Percentiles rank a stretch among this genome's conserved stretches.
phyloP scores from a whole-genome alignment of 2,329 filamentous ascomycete species.

The Magnaporthiopsis rhizophila region DNA sequence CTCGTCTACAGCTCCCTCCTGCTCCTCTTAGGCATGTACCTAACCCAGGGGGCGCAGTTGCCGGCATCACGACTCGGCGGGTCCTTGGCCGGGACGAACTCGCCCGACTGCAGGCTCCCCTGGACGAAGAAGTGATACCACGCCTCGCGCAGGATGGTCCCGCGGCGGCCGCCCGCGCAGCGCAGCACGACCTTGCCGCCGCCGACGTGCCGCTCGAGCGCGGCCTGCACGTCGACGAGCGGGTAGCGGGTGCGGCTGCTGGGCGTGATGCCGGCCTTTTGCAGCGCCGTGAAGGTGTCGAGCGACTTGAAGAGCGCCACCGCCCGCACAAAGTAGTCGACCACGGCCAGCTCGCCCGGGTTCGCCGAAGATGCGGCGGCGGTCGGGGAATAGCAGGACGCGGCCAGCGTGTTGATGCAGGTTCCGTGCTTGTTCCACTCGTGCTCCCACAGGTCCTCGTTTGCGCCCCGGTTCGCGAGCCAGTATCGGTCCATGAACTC shows the following conservation, averaged over 20 bases:
- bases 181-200: slow-evolving; percentile 33
- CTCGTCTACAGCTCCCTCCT: slow-evolving; percentile 1
- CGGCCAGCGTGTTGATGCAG: slow-evolving; percentile 61
- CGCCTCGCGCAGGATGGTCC: slow-evolving; percentile 37
- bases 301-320: slow-evolving; percentile 32
- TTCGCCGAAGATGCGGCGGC: slow-evolving; percentile 24
- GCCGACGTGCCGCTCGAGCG: slow-evolving; percentile 36
- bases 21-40: slow-evolving; percentile 30
- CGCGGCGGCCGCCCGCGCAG: slow-evolving; percentile 23
- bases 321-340: slow-evolving; percentile 36
- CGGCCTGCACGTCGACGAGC: slow-evolving; percentile 30
- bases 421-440: slow-evolving; percentile 68
- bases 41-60: slow-evolving; percentile 30
- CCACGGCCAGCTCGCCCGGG: slow-evolving; percentile 31
- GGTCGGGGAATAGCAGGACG: slow-evolving; percentile 45
- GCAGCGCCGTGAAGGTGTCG: slow-evolving; percentile 33
- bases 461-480: slow-evolving; percentile 27
- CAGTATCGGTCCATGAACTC: slow-evolving; percentile 35
- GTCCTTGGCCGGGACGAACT: slow-evolving; percentile 35
- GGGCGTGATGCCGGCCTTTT: slow-evolving; percentile 29
- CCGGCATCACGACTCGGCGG: slow-evolving; percentile 27
- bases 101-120: slow-evolving; percentile 41
- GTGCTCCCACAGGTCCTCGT: slow-evolving; percentile 53
- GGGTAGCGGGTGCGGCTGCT: slow-evolving; percentile 29
- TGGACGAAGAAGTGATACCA: slow-evolving; percentile 47